Percentiles rank a stretch among this genome's conserved stretches.
Evolutionary conservation across 2,329 filamentous ascomycete species (phyloP).

Genomic region (Fusarium solani-melongenae): DNA sequence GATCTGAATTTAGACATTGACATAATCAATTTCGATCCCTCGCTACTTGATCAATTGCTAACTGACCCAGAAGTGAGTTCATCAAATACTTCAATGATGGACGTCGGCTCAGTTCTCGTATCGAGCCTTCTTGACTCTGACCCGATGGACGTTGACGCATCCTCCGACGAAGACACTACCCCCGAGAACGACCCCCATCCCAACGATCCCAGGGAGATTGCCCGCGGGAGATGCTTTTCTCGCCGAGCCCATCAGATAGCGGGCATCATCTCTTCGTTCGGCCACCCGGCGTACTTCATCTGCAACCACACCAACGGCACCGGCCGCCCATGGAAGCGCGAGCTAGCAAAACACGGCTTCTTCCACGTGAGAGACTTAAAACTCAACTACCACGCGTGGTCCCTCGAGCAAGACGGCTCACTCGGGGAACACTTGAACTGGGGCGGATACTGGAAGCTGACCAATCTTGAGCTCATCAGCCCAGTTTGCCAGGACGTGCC

Average conservation of each 20-base stretch:
- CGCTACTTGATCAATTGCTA: not conserved
- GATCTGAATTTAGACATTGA: not conserved
- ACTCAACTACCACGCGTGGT: conserved; percentile 24
- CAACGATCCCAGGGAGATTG: conserved; percentile 4
- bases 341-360: conserved; percentile 1
- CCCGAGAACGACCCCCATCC: conserved; percentile 1
- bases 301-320: not conserved
- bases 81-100: not conserved
- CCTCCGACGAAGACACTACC: not conserved
- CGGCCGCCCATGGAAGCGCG: not conserved
- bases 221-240: not conserved
- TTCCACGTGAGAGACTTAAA: not conserved
- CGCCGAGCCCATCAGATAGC: not conserved
- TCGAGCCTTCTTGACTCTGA: not conserved
- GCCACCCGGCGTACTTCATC: not conserved
- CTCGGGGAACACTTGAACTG: not conserved
- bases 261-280: not conserved
- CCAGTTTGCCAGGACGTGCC: conserved; percentile 20
- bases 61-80: not conserved
- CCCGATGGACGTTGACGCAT: not conserved
- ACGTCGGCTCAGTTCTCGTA: not conserved
- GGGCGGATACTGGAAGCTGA: conserved; percentile 12
- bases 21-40: not conserved
- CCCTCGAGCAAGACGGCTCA: conserved; percentile 9
- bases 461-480: conserved; percentile 25